Base-by-base conservation (phyloP, 1,139 yeast genomes). In the Suhomyces anneliseae region DNA sequence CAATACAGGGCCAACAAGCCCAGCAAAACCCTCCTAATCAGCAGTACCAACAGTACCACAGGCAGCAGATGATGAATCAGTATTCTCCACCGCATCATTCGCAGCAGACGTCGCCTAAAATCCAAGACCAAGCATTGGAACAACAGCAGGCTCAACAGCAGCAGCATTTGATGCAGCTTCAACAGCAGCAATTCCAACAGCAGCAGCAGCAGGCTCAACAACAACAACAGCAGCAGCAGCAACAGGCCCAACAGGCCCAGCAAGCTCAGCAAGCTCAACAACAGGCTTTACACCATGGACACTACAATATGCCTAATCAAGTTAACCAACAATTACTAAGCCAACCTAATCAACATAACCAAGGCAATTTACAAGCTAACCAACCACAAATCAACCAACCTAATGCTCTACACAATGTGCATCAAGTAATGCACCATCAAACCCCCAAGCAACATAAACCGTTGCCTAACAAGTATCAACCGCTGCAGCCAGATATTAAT, bases 111-210 rank as follows among this genome's bases (percentile, higher is more conserved):
- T 33, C 45, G 7, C 47, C 46, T 37, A 45, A 41, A 27, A 27
- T 39, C 11, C 49, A 40, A 27, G 45, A 44, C 5, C 53, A 50
- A 19, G 54, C 43, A 29, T 46, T 50, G n/a, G 61, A 52, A 24
- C 62, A 51, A 31, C 55, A 47, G 38, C 60, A 34, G 19, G 44
- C 40, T 29, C 62, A 54, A 29, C 61, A 52, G 36, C 55, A 42
- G 33, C 62, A 51, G 38, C 52, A 29, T 10, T 52, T 42, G 32
- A 54, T 43, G 27, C 35, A 49, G 24, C 51, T 34, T 19, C 52
- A 50, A 19, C 57, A 46, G 9, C 56, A 49, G 31, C 54, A 45
- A 31, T 52, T 42, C 15, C 54, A 47, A 27, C 62, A 51, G 38
- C 55, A 48, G 36, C 55, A 48, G 36, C 53, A 49, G 24, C 54